A percentile compares a stretch with the other conserved stretches of the same genome.
These are phyloP conservation scores for Aspergillus haitiensis DNA, from an alignment of 495 filamentous ascomycete species.

Conservation along the genomic window DNA sequence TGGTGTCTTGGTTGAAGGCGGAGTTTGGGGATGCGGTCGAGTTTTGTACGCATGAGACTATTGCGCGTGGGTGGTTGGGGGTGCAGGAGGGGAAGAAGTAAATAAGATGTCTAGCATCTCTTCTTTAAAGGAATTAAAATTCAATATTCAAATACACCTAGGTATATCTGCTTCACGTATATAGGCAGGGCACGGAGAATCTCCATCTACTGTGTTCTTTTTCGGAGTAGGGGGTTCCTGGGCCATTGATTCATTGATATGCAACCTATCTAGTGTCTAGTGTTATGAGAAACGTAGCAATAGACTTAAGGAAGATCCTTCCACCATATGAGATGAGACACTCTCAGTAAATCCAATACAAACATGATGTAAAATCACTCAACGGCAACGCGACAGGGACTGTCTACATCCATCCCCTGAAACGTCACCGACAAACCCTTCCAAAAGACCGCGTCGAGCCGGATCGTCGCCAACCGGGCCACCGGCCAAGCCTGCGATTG, in stretches of 20 bases:
- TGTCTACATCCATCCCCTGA: not conserved
- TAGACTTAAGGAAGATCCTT: no score
- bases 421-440: not conserved
- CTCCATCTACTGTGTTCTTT: no score
- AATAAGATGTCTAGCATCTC: not conserved
- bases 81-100: not conserved
- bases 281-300: no score
- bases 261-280: no score
- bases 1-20: not conserved
- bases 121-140: not conserved
- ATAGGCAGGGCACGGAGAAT: no score
- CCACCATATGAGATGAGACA: no score
- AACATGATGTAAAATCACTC: no score
- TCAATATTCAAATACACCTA: not conserved
- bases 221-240: no score
- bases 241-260: no score
- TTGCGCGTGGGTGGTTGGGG: not conserved
- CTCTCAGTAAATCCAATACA: no score
- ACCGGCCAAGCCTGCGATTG: slow-evolving; percentile 4
- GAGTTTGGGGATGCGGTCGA: not conserved
- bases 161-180: not conserved
- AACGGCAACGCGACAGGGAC: not conserved
- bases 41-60: not conserved
- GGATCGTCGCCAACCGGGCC: not conserved
- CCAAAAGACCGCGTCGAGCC: slow-evolving; percentile 3